Evolutionary conservation across 805 yeast genomes (phyloP).

Genomic region (Zygotorulaspora chibaensis): DNA sequence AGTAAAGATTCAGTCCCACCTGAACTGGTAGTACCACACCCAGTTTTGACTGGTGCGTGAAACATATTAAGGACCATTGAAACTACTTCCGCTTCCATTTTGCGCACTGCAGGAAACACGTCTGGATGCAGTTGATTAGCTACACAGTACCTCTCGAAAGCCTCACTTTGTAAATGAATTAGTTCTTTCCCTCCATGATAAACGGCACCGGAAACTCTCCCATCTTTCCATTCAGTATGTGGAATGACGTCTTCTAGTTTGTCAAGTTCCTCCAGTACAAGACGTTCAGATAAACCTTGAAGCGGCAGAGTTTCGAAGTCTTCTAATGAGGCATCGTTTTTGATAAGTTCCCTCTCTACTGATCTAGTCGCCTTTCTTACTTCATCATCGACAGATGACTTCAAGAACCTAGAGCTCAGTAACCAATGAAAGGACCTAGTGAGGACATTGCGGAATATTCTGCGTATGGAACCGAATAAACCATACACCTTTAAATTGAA

Average conservation of each 20-base stretch:
- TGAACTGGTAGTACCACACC: constrained; percentile 78
- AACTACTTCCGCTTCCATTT: constrained; percentile 94
- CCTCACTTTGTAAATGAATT: constrained; percentile 66
- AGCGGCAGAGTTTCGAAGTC: constrained; percentile 53
- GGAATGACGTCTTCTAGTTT: constrained; percentile 43
- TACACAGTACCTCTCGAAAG: constrained; percentile 72
- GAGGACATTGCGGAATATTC: constrained; percentile 17
- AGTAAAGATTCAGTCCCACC: constrained; percentile 95
- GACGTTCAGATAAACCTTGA: constrained; percentile 48
- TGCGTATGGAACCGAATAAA: constrained; percentile 27
- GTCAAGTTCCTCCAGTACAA: constrained; percentile 50
- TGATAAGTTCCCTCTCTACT: constrained; percentile 57
- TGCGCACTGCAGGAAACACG: constrained; percentile 91
- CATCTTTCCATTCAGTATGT: constrained; percentile 78
- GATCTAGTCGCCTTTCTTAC: constrained; percentile 43
- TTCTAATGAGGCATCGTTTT: constrained; percentile 43
- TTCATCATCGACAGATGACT: constrained; percentile 55
- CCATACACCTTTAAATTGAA: constrained; percentile 40
- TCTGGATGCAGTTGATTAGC: constrained; percentile 97
- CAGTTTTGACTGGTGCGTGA: constrained; percentile 62
- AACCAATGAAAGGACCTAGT: constrained; percentile 33
- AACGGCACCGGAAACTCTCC: constrained; percentile 90
- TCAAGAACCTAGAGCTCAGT: constrained; percentile 49
- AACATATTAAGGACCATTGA: constrained; percentile 80
- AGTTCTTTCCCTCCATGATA: constrained; percentile 91